A percentile compares a stretch with the other conserved stretches of the same genome.
Conservation (phyloP, 140 eudicot genomes). For the Bidens hawaiensis region DNA sequence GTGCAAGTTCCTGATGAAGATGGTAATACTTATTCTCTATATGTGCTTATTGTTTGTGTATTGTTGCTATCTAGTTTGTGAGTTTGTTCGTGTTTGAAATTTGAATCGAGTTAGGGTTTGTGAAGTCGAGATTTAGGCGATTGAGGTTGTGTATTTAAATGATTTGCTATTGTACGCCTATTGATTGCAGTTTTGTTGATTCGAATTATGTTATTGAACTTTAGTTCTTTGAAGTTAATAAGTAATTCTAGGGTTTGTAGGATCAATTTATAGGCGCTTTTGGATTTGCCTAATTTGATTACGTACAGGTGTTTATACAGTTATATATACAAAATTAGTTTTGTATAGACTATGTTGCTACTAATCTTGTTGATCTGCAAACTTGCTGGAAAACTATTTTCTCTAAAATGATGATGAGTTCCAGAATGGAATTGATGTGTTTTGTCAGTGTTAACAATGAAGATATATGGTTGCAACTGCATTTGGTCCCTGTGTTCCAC, state of each 20-base stretch:
- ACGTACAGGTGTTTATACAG: too few species aligned
- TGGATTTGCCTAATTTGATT: background rate
- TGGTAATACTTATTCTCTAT: constrained; percentile 28
- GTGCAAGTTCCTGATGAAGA: constrained; percentile 95
- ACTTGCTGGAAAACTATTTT: constrained; percentile 13
- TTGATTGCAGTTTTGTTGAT: constrained; percentile 1
- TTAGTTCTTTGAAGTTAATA: background rate
- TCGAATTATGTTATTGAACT: background rate
- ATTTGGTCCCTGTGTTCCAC: background rate
- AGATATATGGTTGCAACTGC: background rate
- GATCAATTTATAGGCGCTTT: constrained; percentile 8
- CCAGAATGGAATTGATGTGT: background rate
- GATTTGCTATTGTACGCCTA: background rate
- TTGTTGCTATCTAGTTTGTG: too few species aligned
- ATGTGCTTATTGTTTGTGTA: background rate
- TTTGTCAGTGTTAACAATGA: background rate
- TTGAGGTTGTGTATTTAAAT: too few species aligned
- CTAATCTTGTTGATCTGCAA: background rate
- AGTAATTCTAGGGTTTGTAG: constrained; percentile 17
- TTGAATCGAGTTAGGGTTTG: too few species aligned
- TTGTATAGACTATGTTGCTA: too few species aligned
- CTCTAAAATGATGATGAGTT: constrained; percentile 5
- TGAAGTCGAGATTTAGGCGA: too few species aligned
- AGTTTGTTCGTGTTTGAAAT: too few species aligned
- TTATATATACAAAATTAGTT: too few species aligned